phyloP scores from a whole-genome alignment of 1,139 yeast genomes.

The Eremothecium cymbalariae region DNA sequence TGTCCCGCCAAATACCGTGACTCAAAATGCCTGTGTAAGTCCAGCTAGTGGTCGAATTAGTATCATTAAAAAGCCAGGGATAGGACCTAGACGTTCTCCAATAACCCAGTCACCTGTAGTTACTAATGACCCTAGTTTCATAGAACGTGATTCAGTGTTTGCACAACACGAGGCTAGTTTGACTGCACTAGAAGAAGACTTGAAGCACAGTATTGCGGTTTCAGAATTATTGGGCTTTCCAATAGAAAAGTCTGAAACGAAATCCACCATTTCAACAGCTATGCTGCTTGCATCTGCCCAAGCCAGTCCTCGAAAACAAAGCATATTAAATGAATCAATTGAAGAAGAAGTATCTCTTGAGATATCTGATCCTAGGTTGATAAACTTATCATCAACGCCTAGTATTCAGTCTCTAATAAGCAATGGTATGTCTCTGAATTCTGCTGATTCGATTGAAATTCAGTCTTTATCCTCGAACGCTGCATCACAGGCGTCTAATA shows the following conservation, averaged over 20 bases:
- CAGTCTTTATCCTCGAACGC: not conserved
- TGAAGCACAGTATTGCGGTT: slow-evolving; percentile 6
- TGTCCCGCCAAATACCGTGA: slow-evolving; percentile 2
- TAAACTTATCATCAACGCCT: slow-evolving; percentile 10
- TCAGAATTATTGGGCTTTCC: not conserved
- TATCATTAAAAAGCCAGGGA: slow-evolving; percentile 10
- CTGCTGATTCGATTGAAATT: not conserved
- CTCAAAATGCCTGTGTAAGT: slow-evolving; percentile 14
- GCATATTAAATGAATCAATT: slow-evolving; percentile 14
- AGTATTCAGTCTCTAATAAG: slow-evolving; percentile 11
- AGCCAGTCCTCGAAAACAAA: slow-evolving; percentile 10
- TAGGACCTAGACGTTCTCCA: slow-evolving; percentile 12
- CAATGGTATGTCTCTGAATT: slow-evolving; percentile 7
- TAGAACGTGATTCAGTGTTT: slow-evolving; percentile 21
- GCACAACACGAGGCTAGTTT: slow-evolving; percentile 22
- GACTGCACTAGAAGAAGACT: slow-evolving; percentile 15
- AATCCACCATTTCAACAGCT: slow-evolving; percentile 10
- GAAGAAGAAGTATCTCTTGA: slow-evolving; percentile 11
- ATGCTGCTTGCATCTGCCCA: slow-evolving; percentile 10
- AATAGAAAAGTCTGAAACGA: slow-evolving; percentile 7
- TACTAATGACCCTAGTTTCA: slow-evolving; percentile 16
- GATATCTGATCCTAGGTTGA: not conserved
- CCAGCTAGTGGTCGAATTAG: slow-evolving; percentile 32
- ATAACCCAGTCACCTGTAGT: slow-evolving; percentile 10
- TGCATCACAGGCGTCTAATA: not conserved